Conservation (phyloP, 805 yeast genomes). For the Saccharomycopsis sp. region DNA sequence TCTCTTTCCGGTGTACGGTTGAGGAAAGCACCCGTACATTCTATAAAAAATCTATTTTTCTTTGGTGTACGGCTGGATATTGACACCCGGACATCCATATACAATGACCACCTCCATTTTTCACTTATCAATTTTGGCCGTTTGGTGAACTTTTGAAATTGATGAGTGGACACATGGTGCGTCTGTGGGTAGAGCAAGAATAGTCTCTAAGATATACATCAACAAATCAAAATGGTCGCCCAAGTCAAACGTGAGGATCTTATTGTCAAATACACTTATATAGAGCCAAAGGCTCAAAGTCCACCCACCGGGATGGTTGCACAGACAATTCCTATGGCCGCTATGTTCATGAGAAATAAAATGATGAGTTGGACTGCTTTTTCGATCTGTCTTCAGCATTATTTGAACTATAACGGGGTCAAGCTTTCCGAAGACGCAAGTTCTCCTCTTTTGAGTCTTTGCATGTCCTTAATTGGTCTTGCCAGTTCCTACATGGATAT, state of each 20-base stretch:
- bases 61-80: background rate
- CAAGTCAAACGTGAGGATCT: slow-evolving; percentile 20
- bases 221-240: slow-evolving; percentile 1
- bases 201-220: no score
- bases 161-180: no score
- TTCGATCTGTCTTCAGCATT: slow-evolving; percentile 19
- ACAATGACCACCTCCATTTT: background rate
- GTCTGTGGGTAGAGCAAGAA: no score
- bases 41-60: no score
- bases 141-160: no score
- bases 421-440: slow-evolving; percentile 17
- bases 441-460: slow-evolving; percentile 18
- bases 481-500: slow-evolving; percentile 17
- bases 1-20: background rate
- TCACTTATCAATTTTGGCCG: no score
- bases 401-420: slow-evolving; percentile 17
- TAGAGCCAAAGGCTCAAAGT: slow-evolving; percentile 9
- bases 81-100: background rate
- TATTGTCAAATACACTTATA: slow-evolving; percentile 17
- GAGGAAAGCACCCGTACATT: background rate
- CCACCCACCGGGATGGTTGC: slow-evolving; percentile 21
- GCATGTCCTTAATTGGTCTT: slow-evolving; percentile 11
- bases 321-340: slow-evolving; percentile 22
- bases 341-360: slow-evolving; percentile 21
- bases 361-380: slow-evolving; percentile 19